Evolutionary conservation across 2,329 filamentous ascomycete species (phyloP), one percentile per base, ranked within the genome.

Genomic region (Mollisia scopiformis): DNA sequence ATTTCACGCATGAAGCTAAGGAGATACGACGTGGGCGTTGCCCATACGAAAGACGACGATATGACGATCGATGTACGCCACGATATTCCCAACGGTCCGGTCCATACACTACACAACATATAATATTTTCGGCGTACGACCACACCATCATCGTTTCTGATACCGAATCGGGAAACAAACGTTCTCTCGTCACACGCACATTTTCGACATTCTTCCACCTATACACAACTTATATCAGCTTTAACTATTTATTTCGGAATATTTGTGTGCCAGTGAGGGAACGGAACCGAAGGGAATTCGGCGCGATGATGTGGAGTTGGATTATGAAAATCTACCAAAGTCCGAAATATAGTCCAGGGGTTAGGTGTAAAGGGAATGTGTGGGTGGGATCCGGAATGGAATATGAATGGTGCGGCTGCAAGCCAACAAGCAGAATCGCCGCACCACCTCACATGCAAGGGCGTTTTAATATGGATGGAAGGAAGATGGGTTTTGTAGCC

Each of bases 1-100:
- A 50, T 19, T 49, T 41, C 41, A 46, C 49, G 43, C 59, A 65
- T 59, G 58, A 62, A 57, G 61, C 59, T 61, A 63, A 56, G n/a
- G 59, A 61, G 55, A 55, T 47, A 47, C 43, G 43, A 27, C 43
- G 25, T 28, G 43, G 11, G 43, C 23, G 43, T 27, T 27, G 23
- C 16, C 43, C 43, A 47, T 23, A 47, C 23, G 43, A 47, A 21
- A 2, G 43, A 47, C 39, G 43, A 47, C 23, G 43, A 27, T 28
- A 47, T 47, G 43, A 47, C 25, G 43, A 47, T 47, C 23, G 23
- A 47, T 47, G 43, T 47, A 47, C 43, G 43, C 43, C 21, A 47
- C 43, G 23, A 47, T n/a, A 28, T 47, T 27, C 43, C 39, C 43
- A 47, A 21, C 25, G 23, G 43, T 47, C 43, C 43, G 43, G 23